These are phyloP conservation scores for Rhodotorula sp. DNA, from an alignment of 1,284 basidiomycete species.

Conservation along the genomic window DNA sequence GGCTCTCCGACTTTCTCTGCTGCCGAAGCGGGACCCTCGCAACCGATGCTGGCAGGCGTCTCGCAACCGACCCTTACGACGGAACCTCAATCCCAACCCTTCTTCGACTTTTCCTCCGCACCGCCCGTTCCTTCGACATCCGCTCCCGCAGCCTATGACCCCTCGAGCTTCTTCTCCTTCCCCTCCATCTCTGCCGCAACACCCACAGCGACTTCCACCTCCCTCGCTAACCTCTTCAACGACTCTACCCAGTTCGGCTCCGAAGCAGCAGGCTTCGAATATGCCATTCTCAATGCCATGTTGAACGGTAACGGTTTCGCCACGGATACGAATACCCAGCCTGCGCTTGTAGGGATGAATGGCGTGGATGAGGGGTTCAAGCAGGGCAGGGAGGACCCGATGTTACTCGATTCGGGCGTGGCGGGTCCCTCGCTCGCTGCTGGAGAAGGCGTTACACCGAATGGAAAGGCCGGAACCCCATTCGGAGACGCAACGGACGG, in stretches of 20 bases:
- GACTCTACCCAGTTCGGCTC: conserved; percentile 62
- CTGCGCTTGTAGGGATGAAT: background rate
- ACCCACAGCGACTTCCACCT: background rate
- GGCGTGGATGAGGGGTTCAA: background rate
- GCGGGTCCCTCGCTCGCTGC: background rate
- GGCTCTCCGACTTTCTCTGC: background rate
- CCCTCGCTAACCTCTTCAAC: background rate
- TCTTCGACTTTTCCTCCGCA: conserved; percentile 26
- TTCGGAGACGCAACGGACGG: background rate
- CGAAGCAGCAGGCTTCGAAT: conserved; percentile 84
- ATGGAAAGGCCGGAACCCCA: background rate
- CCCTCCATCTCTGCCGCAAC: background rate
- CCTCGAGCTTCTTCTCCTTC: conserved; percentile 11
- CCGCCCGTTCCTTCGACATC: background rate
- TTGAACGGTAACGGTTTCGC: conserved; percentile 62
- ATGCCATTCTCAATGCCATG: conserved; percentile 87
- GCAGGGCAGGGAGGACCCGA: background rate
- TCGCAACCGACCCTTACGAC: background rate
- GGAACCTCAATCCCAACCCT: conserved; percentile 11
- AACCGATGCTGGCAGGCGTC: background rate
- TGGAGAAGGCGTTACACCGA: background rate
- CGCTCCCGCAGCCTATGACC: background rate
- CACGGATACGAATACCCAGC: conserved; percentile 23
- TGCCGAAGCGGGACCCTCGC: background rate
- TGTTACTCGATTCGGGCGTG: conserved; percentile 13